Evolutionary conservation across 257 asterid genomes (phyloP).

Genomic region (Fraxinus quadrangulata): DNA sequence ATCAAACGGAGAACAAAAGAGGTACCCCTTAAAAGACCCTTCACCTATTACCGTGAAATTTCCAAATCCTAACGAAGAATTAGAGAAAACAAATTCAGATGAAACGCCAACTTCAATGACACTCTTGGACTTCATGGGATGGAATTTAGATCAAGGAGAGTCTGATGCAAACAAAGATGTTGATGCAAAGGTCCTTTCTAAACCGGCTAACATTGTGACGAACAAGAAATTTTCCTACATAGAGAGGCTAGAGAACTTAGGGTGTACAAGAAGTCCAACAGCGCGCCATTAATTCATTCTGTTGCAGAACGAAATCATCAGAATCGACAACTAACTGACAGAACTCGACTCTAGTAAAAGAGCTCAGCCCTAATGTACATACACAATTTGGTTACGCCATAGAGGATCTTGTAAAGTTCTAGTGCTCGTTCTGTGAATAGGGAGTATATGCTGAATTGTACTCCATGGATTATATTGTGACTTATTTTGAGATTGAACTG

Average conservation of each 20-base stretch:
- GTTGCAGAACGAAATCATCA: constrained; percentile 23
- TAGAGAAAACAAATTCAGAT: constrained; percentile 37
- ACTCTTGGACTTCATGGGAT: constrained; percentile 53
- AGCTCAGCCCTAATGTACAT: neutral
- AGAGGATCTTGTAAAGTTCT: constrained; percentile 6
- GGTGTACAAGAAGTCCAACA: constrained; percentile 80
- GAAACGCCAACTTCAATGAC: constrained; percentile 49
- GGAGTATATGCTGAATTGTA: neutral
- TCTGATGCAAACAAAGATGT: constrained; percentile 17
- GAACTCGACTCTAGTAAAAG: neutral
- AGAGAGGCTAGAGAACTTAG: constrained; percentile 67
- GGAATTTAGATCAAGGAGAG: constrained; percentile 43
- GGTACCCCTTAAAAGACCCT: neutral
- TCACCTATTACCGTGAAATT: constrained; percentile 5
- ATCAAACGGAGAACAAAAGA: constrained; percentile 24
- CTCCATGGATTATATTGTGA: neutral
- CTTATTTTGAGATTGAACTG: neutral
- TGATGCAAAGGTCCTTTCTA: neutral
- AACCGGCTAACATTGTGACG: constrained; percentile 26
- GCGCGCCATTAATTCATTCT: constrained; percentile 62
- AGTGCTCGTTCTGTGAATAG: neutral
- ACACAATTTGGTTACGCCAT: neutral
- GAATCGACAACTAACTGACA: constrained; percentile 34
- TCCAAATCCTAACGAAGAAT: constrained; percentile 37
- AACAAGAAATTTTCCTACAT: constrained; percentile 65